Base-by-base conservation (phyloP, 192 early-diverging fungal species). In the Tieghemiomyces parasiticus region DNA sequence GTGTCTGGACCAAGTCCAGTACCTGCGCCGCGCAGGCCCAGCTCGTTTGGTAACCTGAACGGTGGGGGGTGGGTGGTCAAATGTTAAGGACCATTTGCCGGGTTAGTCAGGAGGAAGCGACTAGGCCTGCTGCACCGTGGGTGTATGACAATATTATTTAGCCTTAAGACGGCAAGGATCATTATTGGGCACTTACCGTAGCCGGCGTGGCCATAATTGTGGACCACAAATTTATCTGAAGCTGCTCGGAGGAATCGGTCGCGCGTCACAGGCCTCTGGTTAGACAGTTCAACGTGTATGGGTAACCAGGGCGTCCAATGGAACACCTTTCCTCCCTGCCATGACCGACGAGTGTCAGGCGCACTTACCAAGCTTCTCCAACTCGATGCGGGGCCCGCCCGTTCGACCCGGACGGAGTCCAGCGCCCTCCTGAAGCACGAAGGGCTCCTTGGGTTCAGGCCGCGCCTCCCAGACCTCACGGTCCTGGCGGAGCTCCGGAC, bases 191-290 rank as follows among this genome's bases (percentile, higher is more conserved):
- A 50, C 49, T 50, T 50, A 58, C 55, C 55, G 35, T 58, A 58
- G 35, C 55, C 55, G 9, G 34, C 30, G 35, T 58, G 55, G 33
- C 55, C 55, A 6, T 58, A 58, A 35, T 58, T 58, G 35, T 58
- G 55, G 32, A 58, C 35, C 4, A 58, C 22, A 28, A n/a, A n/a
- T n/a, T n/a, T n/a, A n/a, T n/a, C n/a, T n/a, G n/a, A n/a, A n/a
- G n/a, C n/a, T n/a, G n/a, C n/a, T n/a, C n/a, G n/a, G n/a, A n/a
- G n/a, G n/a, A n/a, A n/a, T n/a, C n/a, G n/a, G n/a, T n/a, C n/a
- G n/a, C n/a, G n/a, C n/a, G n/a, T n/a, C n/a, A n/a, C n/a, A n/a
- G n/a, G n/a, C n/a, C n/a, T n/a, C n/a, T n/a, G n/a, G n/a, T n/a
- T n/a, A n/a, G n/a, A n/a, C n/a, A n/a, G n/a, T n/a, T n/a, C n/a